These are phyloP conservation scores for Ilex asprella DNA, from an alignment of 257 asterid species.

Conservation along the genomic window DNA sequence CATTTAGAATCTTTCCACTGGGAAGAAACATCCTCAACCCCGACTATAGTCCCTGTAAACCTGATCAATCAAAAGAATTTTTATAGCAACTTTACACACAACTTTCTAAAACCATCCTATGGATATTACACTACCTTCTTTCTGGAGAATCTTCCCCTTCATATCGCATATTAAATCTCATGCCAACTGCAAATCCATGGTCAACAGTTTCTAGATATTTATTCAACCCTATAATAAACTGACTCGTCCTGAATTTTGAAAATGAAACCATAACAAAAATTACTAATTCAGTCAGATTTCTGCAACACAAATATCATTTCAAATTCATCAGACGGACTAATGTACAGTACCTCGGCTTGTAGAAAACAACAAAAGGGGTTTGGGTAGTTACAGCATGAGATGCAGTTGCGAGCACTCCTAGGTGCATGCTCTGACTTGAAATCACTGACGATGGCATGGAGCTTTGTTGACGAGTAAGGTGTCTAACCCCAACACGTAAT, in stretches of 20 bases:
- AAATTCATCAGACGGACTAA: neutral
- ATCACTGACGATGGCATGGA: constrained; percentile 75
- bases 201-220: constrained; percentile 60
- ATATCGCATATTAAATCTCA: constrained; percentile 72
- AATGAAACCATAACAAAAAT: neutral
- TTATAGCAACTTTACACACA: constrained; percentile 1
- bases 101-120: constrained; percentile 4
- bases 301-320: neutral
- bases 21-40: constrained; percentile 56
- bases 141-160: constrained; percentile 84
- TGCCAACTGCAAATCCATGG: constrained; percentile 60
- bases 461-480: constrained; percentile 50
- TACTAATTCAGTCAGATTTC: neutral
- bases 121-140: constrained; percentile 41
- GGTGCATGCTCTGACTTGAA: constrained; percentile 83
- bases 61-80: constrained; percentile 22
- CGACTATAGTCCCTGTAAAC: constrained; percentile 69
- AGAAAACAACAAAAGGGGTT: constrained; percentile 60
- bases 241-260: constrained; percentile 47
- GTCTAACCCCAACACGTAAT: constrained; percentile 68
- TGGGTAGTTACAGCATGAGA: constrained; percentile 61
- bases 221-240: constrained; percentile 69
- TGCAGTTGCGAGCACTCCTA: constrained; percentile 85
- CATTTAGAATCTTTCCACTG: constrained; percentile 60
- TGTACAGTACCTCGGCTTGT: constrained; percentile 66